phyloP scores from a whole-genome alignment of 2,329 filamentous ascomycete species.

The Alternaria consortialis region DNA sequence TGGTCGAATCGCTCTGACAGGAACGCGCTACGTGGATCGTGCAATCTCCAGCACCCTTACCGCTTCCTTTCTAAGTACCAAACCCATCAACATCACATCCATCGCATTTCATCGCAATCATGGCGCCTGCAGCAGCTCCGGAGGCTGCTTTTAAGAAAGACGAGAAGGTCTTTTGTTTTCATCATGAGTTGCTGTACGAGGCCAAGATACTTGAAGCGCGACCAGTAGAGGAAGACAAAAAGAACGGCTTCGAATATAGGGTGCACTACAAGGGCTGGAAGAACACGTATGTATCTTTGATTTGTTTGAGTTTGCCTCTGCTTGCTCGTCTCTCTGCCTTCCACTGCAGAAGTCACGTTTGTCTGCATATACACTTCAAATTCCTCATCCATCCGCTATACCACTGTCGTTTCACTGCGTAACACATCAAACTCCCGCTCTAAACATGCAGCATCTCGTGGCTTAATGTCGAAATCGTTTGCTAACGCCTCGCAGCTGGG shows the following conservation, averaged over 20 bases:
- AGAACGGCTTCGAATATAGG: conserved; percentile 82
- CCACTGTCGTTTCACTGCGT: conserved; percentile 6
- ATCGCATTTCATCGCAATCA: conserved; percentile 24
- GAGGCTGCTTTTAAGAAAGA: conserved; percentile 72
- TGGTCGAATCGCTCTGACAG: conserved; percentile 10
- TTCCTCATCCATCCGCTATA: conserved; percentile 22
- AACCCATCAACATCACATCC: conserved; percentile 20
- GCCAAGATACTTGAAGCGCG: conserved; percentile 89
- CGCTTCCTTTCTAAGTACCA: conserved; percentile 23
- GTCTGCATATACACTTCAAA: conserved; percentile 14
- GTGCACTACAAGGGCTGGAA: conserved; percentile 99
- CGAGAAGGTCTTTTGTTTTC: conserved; percentile 95
- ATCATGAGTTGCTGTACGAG: conserved; percentile 96
- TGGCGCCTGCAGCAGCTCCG: conserved; percentile 64
- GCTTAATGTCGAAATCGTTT: background rate
- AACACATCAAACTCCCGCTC: background rate
- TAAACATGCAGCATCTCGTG: background rate
- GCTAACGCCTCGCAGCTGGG: conserved; percentile 70
- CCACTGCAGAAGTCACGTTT: conserved; percentile 21
- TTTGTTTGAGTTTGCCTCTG: conserved; percentile 9
- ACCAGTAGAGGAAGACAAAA: conserved; percentile 68
- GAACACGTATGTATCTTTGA: conserved; percentile 73
- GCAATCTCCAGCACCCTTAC: conserved; percentile 16
- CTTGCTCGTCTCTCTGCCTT: background rate
- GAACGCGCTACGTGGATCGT: conserved; percentile 29